These are phyloP conservation scores for Coemansia furcata DNA, from an alignment of 192 early-diverging fungal species.

Conservation along the genomic window DNA sequence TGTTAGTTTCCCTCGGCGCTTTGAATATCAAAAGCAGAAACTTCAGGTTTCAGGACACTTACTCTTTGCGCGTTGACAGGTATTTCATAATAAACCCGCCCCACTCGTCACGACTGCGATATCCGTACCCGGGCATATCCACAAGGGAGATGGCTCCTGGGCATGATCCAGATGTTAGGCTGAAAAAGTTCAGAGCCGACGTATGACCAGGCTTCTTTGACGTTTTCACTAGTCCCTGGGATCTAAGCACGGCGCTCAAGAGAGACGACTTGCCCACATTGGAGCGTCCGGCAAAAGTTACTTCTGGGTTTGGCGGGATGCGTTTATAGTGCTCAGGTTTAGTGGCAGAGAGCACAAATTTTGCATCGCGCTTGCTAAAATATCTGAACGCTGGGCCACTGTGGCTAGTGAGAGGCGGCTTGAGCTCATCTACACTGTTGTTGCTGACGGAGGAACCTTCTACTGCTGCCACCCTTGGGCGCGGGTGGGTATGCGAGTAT, in stretches of 20 bases:
- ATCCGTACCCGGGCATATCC: slow-evolving; percentile 59
- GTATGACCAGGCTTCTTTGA: slow-evolving; percentile 53
- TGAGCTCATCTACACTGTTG: not conserved
- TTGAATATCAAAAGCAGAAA: not conserved
- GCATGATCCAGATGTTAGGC: slow-evolving; percentile 19
- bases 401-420: not conserved
- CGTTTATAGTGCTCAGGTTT: slow-evolving; percentile 23
- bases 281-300: slow-evolving; percentile 53
- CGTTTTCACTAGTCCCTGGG: slow-evolving; percentile 37
- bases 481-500: not conserved
- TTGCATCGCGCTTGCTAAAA: slow-evolving; percentile 40
- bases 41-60: not conserved
- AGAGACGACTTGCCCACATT: slow-evolving; percentile 56
- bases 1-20: not conserved
- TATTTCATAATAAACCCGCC: slow-evolving; percentile 50
- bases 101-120: slow-evolving; percentile 51
- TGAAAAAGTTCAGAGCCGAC: slow-evolving; percentile 43
- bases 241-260: slow-evolving; percentile 44
- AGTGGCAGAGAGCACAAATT: slow-evolving; percentile 40
- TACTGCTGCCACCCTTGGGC: not conserved
- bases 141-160: slow-evolving; percentile 37
- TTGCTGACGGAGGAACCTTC: not conserved
- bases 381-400: slow-evolving; percentile 7
- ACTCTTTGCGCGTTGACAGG: slow-evolving; percentile 35
- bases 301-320: slow-evolving; percentile 21